phyloP scores from a whole-genome alignment of 2,329 filamentous ascomycete species.

The Cladophialophora carrionii region DNA sequence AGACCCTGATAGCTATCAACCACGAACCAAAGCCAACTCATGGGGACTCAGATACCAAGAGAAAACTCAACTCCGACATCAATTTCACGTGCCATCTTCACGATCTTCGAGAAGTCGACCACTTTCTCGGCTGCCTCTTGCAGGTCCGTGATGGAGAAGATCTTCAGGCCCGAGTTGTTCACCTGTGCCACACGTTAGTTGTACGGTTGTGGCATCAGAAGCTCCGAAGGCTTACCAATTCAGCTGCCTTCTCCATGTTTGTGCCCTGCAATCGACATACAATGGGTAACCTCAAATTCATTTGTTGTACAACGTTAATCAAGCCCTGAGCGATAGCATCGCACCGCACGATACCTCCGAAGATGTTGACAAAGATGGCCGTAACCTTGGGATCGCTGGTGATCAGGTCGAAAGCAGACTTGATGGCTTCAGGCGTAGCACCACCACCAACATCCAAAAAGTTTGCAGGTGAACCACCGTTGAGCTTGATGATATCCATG shows the following conservation, averaged over 20 bases:
- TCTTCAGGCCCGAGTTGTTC: constrained; percentile 98
- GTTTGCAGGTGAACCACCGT: constrained; percentile 93
- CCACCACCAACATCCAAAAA: constrained; percentile 98
- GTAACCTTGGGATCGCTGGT: constrained; percentile 98
- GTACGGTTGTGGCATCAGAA: constrained; percentile 4
- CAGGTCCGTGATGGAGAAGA: constrained; percentile 98
- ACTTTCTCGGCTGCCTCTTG: constrained; percentile 97
- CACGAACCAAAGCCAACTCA: constrained; percentile 25
- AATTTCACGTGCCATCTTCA: constrained; percentile 97
- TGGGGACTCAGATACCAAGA: constrained; percentile 72
- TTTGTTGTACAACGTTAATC: constrained; percentile 89
- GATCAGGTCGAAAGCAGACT: constrained; percentile 97
- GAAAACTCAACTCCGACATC: constrained; percentile 96
- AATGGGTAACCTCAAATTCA: constrained; percentile 96
- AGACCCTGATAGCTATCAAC: constrained; percentile 32
- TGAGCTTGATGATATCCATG: constrained; percentile 99
- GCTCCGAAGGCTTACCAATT: constrained; percentile 60
- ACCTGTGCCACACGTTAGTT: constrained; percentile 55
- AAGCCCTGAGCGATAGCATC: constrained; percentile 96
- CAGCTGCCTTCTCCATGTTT: constrained; percentile 93
- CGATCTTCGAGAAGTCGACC: constrained; percentile 98
- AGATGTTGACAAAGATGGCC: constrained; percentile 99
- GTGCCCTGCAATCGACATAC: constrained; percentile 97
- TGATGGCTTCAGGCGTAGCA: constrained; percentile 94
- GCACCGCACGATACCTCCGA: constrained; percentile 97